Evolutionary conservation across 164 flowering plant species (phyloP).

Genomic region (Chloranthus sessilifolius): DNA sequence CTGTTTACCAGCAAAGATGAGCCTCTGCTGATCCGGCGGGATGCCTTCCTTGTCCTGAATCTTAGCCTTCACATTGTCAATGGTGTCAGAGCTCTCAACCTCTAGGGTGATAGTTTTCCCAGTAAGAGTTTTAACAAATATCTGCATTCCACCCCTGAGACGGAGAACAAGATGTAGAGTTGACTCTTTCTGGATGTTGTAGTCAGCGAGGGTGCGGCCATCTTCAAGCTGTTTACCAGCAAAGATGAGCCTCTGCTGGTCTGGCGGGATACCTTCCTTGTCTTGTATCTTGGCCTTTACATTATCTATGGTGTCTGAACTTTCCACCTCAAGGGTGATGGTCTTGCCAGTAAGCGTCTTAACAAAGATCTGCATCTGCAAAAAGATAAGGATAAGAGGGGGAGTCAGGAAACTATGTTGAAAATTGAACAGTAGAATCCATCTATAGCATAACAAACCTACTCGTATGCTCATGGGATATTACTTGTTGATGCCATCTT

Average conservation of each 20-base stretch:
- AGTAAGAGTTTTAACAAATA: conserved; percentile 1
- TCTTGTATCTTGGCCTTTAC: conserved; percentile 3
- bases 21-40: conserved; percentile 4
- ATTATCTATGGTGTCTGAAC: neutral
- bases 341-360: conserved; percentile 1
- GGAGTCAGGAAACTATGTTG: too few relatives aligned
- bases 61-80: conserved; percentile 1
- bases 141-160: conserved; percentile 1
- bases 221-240: conserved; percentile 4
- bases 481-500: too few relatives aligned
- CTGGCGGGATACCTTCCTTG: conserved; percentile 3
- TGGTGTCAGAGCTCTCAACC: conserved; percentile 3
- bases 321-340: neutral
- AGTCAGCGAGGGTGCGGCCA: conserved; percentile 1
- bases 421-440: too few relatives aligned
- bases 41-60: conserved; percentile 4
- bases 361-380: neutral
- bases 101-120: conserved; percentile 2
- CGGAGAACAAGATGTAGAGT: conserved; percentile 3
- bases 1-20: conserved; percentile 3
- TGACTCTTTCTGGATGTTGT: conserved; percentile 1
- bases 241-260: conserved; percentile 5
- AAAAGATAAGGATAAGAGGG: too few relatives aligned
- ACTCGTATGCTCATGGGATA: too few relatives aligned
- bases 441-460: too few relatives aligned